These are phyloP conservation scores for Solanum appendiculatum DNA, from an alignment of 257 asterid genomes.

Conservation along the genomic window DNA sequence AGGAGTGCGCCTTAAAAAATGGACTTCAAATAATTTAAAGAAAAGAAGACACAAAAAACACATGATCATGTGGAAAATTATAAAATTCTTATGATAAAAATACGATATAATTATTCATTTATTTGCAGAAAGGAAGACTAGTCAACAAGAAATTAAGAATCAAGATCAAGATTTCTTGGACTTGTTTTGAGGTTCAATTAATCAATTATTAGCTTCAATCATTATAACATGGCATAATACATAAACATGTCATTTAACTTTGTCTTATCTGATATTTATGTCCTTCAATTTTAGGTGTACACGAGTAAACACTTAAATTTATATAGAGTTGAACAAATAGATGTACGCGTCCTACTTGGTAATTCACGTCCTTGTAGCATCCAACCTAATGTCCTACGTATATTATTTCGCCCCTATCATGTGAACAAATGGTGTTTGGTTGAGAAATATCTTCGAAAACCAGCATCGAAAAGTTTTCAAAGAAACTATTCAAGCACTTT, in stretches of 20 bases:
- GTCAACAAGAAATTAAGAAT: not conserved
- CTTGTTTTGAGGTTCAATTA: not conserved
- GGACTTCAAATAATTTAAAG: not conserved
- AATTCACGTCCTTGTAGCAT: too few relatives aligned
- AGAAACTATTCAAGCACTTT: not conserved
- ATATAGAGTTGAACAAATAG: not conserved
- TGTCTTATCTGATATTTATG: rapidly evolving
- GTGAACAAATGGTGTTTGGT: not conserved
- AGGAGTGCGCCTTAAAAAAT: not conserved
- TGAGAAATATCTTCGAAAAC: too few relatives aligned
- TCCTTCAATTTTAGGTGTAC: not conserved
- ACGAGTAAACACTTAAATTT: not conserved
- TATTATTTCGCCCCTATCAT: too few relatives aligned
- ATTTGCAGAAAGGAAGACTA: not conserved
- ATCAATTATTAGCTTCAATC: not conserved
- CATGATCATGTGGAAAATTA: not conserved
- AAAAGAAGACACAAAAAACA: not conserved
- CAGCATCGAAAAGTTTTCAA: too few relatives aligned
- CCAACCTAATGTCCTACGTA: too few relatives aligned
- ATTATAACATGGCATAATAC: not conserved
- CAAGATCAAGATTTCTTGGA: not conserved
- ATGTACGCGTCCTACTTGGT: too few relatives aligned
- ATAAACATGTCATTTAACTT: not conserved
- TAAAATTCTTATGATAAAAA: not conserved
- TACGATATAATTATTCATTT: not conserved